Conservation (phyloP, 495 filamentous ascomycete genomes). For the Penicillium tannophilum region DNA sequence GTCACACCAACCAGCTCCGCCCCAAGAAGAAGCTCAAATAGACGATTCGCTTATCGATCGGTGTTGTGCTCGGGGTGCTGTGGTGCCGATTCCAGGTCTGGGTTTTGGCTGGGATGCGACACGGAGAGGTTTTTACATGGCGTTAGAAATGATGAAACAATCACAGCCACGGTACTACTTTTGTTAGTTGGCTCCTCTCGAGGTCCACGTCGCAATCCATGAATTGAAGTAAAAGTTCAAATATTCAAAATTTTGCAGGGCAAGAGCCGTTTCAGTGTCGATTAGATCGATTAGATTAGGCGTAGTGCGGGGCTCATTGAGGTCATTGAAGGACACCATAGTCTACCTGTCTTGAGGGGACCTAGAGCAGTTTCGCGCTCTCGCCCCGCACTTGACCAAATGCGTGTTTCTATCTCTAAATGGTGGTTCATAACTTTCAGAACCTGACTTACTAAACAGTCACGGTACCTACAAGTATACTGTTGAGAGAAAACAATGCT, state of each 20-base stretch:
- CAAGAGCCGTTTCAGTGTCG: background rate
- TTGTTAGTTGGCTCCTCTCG: slow-evolving; percentile 47
- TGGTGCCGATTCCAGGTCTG: slow-evolving; percentile 37
- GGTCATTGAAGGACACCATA: background rate
- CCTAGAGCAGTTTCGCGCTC: background rate
- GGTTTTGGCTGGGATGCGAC: slow-evolving; percentile 45
- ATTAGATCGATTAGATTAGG: background rate
- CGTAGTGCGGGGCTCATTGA: background rate
- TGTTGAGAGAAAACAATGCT: background rate
- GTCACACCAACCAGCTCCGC: slow-evolving; percentile 99
- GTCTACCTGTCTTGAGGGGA: background rate
- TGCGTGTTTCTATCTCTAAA: background rate
- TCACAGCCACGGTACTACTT: slow-evolving; percentile 47
- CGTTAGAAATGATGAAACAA: slow-evolving; percentile 52
- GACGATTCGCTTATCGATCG: slow-evolving; percentile 42
- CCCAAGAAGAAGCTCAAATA: slow-evolving; percentile 99
- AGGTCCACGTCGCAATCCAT: slow-evolving; percentile 43
- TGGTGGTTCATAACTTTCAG: background rate
- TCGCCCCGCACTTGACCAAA: background rate
- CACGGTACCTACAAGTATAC: background rate
- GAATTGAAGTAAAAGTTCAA: slow-evolving; percentile 46
- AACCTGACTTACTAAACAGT: too few species aligned
- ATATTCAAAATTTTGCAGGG: slow-evolving; percentile 9
- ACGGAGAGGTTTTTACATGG: slow-evolving; percentile 46
- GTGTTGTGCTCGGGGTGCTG: slow-evolving; percentile 50